Conservation (phyloP, 352 stramenopile genomes). For the Poterioochromonas sp. region DNA sequence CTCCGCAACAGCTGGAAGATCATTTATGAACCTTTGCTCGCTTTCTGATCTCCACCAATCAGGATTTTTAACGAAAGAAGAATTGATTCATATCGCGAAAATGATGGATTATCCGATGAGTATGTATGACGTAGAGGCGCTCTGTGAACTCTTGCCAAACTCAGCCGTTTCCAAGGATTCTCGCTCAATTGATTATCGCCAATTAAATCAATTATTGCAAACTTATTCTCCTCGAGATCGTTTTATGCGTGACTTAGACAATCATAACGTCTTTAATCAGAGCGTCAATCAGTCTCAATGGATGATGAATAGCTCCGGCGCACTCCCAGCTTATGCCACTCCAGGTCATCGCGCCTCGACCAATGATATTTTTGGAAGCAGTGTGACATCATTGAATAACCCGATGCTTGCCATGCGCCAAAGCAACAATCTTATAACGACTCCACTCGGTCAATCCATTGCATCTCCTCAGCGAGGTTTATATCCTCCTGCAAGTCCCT, state of each 20-base stretch:
- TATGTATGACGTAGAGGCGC: neutral
- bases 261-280: neutral
- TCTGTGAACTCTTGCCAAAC: neutral
- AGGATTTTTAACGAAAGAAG: constrained; percentile 22
- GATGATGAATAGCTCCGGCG: neutral
- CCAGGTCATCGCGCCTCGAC: neutral
- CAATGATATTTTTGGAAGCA: too few relatives aligned
- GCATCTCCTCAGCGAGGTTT: neutral
- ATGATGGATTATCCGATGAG: constrained; percentile 31
- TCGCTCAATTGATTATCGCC: constrained; percentile 3
- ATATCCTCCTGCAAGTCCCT: too few relatives aligned
- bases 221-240: neutral
- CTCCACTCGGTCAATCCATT: neutral
- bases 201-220: neutral
- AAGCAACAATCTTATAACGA: neutral
- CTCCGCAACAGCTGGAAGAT: neutral
- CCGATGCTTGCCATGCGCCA: neutral
- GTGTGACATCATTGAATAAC: neutral
- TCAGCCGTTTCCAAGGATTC: neutral
- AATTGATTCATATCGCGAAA: constrained; percentile 27
- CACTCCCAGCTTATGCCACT: constrained; percentile 1
- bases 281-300: neutral
- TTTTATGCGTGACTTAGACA: too few relatives aligned
- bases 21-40: constrained; percentile 27
- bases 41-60: neutral